Evolutionary conservation across 257 asterid species (phyloP).

Genomic region (Ehretia macrophylla): DNA sequence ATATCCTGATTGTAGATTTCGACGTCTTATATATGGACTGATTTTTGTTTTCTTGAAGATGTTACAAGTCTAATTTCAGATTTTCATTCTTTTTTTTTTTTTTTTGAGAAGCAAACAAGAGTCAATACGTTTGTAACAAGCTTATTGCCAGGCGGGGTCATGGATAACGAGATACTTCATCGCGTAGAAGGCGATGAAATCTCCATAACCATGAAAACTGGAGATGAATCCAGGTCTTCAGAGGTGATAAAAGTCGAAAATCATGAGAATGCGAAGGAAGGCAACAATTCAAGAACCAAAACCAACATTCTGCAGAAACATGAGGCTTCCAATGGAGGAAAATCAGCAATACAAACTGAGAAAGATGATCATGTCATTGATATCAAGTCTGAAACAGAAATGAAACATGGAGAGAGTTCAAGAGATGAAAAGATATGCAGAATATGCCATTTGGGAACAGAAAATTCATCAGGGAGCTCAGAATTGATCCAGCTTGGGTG

Average conservation of each 20-base stretch:
- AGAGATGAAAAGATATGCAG: conserved; percentile 33
- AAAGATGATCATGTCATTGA: conserved; percentile 14
- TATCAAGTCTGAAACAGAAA: not conserved
- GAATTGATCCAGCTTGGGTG: conserved; percentile 44
- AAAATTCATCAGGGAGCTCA: conserved; percentile 11
- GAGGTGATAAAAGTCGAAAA: not conserved
- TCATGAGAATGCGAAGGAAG: not conserved
- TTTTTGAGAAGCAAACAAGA: too few relatives aligned
- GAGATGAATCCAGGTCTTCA: not conserved
- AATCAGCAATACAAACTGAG: not conserved
- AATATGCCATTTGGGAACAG: conserved; percentile 51
- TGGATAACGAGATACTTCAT: conserved; percentile 21
- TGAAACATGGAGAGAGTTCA: not conserved
- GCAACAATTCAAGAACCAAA: not conserved
- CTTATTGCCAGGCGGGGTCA: not conserved
- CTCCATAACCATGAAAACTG: not conserved
- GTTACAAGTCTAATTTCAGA: too few relatives aligned
- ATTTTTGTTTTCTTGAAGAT: too few relatives aligned
- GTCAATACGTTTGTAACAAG: too few relatives aligned
- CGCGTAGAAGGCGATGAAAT: conserved; percentile 4
- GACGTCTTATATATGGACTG: too few relatives aligned
- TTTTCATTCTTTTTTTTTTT: too few relatives aligned
- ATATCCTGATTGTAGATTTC: too few relatives aligned
- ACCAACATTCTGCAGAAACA: not conserved
- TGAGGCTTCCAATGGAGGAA: not conserved